phyloP scores from a whole-genome alignment of 176 grass and related monocot genomes.

The Zizania latifolia region DNA sequence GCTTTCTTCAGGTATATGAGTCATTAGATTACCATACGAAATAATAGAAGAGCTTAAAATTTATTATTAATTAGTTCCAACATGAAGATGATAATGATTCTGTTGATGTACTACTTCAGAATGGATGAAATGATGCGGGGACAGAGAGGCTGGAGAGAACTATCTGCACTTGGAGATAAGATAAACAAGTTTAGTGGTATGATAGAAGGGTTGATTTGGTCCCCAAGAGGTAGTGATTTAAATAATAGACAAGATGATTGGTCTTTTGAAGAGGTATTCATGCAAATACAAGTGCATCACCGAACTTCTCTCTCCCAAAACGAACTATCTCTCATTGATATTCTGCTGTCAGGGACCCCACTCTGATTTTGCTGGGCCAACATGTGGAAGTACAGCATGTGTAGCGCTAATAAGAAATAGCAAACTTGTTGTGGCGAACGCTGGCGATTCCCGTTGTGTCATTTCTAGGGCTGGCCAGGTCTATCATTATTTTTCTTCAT shows the following conservation, averaged over 20 bases:
- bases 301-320: not conserved
- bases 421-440: slow-evolving; percentile 84
- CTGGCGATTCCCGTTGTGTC: slow-evolving; percentile 98
- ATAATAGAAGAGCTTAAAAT: slow-evolving; percentile 21
- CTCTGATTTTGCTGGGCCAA: slow-evolving; percentile 78
- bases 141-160: slow-evolving; percentile 97
- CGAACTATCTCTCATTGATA: not conserved
- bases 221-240: slow-evolving; percentile 52
- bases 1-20: slow-evolving; percentile 85
- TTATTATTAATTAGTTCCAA: not conserved
- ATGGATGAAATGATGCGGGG: slow-evolving; percentile 99
- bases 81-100: not conserved
- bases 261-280: slow-evolving; percentile 52
- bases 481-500: slow-evolving; percentile 9
- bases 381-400: slow-evolving; percentile 86
- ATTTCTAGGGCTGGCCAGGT: slow-evolving; percentile 90
- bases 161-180: slow-evolving; percentile 81
- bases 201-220: slow-evolving; percentile 99
- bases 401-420: slow-evolving; percentile 79
- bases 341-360: slow-evolving; percentile 68
- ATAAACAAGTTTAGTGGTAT: slow-evolving; percentile 94
- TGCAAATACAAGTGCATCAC: not conserved
- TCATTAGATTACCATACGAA: slow-evolving; percentile 3
- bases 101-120: slow-evolving; percentile 41
- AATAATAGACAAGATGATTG: slow-evolving; percentile 62